Base-by-base conservation (phyloP, 2,329 filamentous ascomycete genomes). In the Grosmannia penicillata region DNA sequence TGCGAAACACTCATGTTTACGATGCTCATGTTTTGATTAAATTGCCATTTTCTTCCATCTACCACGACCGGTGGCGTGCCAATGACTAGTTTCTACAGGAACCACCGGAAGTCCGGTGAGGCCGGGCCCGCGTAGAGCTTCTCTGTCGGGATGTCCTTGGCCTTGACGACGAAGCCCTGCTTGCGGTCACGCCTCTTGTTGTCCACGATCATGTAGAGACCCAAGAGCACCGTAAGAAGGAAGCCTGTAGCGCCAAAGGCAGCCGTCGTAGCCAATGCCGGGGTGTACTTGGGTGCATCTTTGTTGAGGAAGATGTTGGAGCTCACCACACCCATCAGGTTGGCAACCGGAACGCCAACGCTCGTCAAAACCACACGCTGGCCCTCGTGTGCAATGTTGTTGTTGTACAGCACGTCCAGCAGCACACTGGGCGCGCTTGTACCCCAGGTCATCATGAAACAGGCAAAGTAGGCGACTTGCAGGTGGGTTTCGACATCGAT, bases 361-460 rank as follows among this genome's bases (percentile, higher is more conserved):
- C 73, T 77, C 0, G 81, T 86, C 13, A 85, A 61, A 1, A 77
- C 65, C 6, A 84, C 66, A 33, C 82, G 75, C 27, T 75, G 72
- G 41, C 78, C 77, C 56, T 87, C 82, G 49, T 87, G 71, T 1
- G 81, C 80, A 40, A 85, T 71, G 53, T 89, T 89, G 62, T 87
- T 87, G 59, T 83, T 87, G 59, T 85, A 86, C 77, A 49, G 40
- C 53, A 62, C 22, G 40, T 73, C 63, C 60, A 78, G 62, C 11
- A 87, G 62, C 8, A 86, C 80, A 0, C 74, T n/a, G n/a, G n/a
- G n/a, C 0, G 81, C 80, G 1, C 75, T 78, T 0, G 79, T 84
- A 14, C 82, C 82, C 75, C 79, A 84, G 8, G 75, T 79, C 78
- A 86, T 84, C 76, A 86, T 80, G 53, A 86, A 87, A 38, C 70